Conservation (phyloP, 371 early-diverging fungal genomes). For the Chytridiales sp. region DNA sequence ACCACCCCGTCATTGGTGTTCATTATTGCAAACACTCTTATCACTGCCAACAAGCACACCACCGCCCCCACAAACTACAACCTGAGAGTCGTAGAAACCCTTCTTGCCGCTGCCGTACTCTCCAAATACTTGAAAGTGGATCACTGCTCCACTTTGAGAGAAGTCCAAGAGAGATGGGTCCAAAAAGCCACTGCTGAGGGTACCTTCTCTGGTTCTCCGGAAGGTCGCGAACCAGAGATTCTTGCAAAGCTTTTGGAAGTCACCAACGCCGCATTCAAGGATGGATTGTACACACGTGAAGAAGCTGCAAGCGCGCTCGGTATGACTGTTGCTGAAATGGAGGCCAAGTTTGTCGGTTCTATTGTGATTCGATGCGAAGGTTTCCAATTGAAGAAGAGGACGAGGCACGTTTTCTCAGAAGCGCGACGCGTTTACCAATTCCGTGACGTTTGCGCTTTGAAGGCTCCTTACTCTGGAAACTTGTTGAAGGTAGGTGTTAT, state of each 20-base stretch:
- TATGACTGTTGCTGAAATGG: constrained; percentile 55
- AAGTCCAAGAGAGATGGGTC: constrained; percentile 26
- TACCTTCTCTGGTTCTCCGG: background rate
- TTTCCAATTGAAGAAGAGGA: constrained; percentile 76
- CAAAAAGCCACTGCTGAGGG: background rate
- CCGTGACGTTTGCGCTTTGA: constrained; percentile 62
- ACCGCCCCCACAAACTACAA: constrained; percentile 90
- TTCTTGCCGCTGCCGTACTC: constrained; percentile 46
- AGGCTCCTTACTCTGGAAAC: constrained; percentile 26
- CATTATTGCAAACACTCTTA: constrained; percentile 88
- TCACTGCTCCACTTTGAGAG: constrained; percentile 25
- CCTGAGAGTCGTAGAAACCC: constrained; percentile 91
- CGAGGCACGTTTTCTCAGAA: constrained; percentile 82
- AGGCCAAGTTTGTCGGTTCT: constrained; percentile 58
- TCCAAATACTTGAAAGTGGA: constrained; percentile 19
- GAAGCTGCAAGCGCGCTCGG: constrained; percentile 65
- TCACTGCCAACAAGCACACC: constrained; percentile 83
- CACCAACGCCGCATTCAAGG: constrained; percentile 27
- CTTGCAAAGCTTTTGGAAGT: constrained; percentile 7
- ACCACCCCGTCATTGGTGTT: constrained; percentile 58
- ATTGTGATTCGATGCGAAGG: constrained; percentile 63
- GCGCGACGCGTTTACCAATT: constrained; percentile 81
- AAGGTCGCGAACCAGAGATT: constrained; percentile 7
- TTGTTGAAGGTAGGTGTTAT: constrained; percentile 20
- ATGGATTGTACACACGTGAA: constrained; percentile 41